Conservation (phyloP, 192 early-diverging fungal species). For the Diversispora epigaea region DNA sequence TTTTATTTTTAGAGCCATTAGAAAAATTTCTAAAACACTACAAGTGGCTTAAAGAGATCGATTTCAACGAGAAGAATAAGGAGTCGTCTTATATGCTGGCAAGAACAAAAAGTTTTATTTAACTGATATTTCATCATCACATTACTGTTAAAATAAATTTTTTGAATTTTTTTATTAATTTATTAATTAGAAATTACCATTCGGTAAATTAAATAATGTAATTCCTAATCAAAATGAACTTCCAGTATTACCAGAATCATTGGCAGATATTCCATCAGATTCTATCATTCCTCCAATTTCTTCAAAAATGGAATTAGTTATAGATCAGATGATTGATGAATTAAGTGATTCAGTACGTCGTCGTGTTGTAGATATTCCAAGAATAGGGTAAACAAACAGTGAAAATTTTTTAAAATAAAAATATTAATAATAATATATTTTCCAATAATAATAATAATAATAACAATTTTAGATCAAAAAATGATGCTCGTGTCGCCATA, state of each 20-base stretch:
- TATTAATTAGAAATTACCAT: conserved; percentile 43
- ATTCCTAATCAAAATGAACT: conserved; percentile 37
- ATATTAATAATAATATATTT: no score
- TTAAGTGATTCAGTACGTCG: conserved; percentile 49
- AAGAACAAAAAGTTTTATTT: background rate
- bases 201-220: conserved; percentile 44
- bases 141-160: no score
- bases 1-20: conserved; percentile 28
- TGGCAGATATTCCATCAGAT: conserved; percentile 30
- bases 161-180: no score
- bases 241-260: conserved; percentile 27
- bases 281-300: conserved; percentile 33
- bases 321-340: conserved; percentile 39
- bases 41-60: conserved; percentile 30
- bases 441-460: no score
- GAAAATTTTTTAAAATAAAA: no score
- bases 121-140: no score
- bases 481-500: conserved; percentile 64
- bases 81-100: conserved; percentile 14
- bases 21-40: conserved; percentile 31
- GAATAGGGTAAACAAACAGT: conserved; percentile 37
- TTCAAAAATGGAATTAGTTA: conserved; percentile 41
- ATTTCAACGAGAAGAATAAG: background rate
- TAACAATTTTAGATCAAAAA: conserved; percentile 27
- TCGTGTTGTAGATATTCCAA: conserved; percentile 52